Evolutionary conservation across 2,329 filamentous ascomycete genomes (phyloP).

Genomic region (Amylocarpus encephaloides): DNA sequence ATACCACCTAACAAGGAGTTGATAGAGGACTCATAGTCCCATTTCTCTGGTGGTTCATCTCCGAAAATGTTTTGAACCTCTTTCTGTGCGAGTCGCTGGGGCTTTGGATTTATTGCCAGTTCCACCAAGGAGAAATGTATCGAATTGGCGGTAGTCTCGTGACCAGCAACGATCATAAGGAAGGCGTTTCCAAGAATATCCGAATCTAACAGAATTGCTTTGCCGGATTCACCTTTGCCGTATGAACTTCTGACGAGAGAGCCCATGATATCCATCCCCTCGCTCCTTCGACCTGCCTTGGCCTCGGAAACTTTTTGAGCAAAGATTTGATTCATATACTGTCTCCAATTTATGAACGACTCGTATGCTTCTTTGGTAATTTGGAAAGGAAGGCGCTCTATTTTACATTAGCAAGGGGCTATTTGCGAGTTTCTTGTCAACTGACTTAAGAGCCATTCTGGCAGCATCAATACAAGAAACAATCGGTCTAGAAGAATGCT

Average conservation of each 20-base stretch:
- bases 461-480: constrained; percentile 45
- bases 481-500: constrained; percentile 47
- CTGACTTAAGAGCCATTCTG: constrained; percentile 44
- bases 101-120: constrained; percentile 57
- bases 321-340: constrained; percentile 56
- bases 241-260: constrained; percentile 44
- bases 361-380: constrained; percentile 39
- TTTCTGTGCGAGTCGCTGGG: constrained; percentile 59
- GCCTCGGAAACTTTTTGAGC: constrained; percentile 44
- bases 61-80: constrained; percentile 63
- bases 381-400: constrained; percentile 39
- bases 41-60: constrained; percentile 49
- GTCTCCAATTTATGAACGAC: constrained; percentile 49
- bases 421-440: neutral
- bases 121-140: constrained; percentile 65
- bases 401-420: neutral
- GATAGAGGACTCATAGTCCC: constrained; percentile 66
- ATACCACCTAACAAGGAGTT: constrained; percentile 61
- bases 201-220: constrained; percentile 51
- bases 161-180: constrained; percentile 64
- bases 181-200: constrained; percentile 71
- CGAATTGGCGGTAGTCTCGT: constrained; percentile 73
- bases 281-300: constrained; percentile 32
- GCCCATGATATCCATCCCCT: constrained; percentile 51
- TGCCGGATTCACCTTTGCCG: constrained; percentile 30